Conservation (phyloP, 176 grass and related monocot genomes). For the Hordeum vulgare region MorexV3_pseudomolecules_assembly NC_058522.1:188183977-188184476, state of each 20-base stretch:
- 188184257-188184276: neutral
- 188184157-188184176: neutral
- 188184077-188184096: neutral
- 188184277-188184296: neutral
- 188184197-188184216: neutral
- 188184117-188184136: neutral
- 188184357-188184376: neutral
- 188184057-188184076: neutral
- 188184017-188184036: neutral
- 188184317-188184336: neutral
- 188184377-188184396: neutral
- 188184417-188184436: neutral
- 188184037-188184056: neutral
- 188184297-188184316: neutral
- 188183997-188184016: too few relatives aligned
- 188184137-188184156: neutral
- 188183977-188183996: too few relatives aligned
- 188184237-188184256: neutral
- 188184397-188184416: constrained; percentile 9
- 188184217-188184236: neutral
- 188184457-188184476: neutral
- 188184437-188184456: neutral
- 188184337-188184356: neutral
- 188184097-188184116: neutral
- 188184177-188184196: neutral